Evolutionary conservation across 208 protist species (phyloP), one percentile per base, ranked within the genome.

Genomic region (Trypanosomatidae sp.): DNA sequence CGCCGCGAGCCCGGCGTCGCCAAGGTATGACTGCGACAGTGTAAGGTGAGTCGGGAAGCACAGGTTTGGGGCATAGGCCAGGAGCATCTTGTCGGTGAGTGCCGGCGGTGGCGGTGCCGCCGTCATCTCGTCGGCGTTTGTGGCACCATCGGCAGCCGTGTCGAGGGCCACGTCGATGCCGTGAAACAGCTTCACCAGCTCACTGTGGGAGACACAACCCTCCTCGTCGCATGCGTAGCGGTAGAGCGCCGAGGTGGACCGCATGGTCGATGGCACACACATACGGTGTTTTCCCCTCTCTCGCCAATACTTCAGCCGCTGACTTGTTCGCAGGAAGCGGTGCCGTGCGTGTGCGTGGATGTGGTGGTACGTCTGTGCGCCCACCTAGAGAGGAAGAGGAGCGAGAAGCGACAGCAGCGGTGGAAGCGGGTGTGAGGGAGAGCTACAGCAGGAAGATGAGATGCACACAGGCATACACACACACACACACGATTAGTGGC

Each of bases 1-100:
- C 1, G 88, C 91, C 0, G 91, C 91, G 12, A 84, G 73, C 9
- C 88, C 91, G 5, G 84, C 79, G 60, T 95, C 91, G 44, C 91
- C 88, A 25, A 95, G 82, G 44, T 92, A 89, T 49, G 91, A 93
- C 19, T 67, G 8, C 25, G 77, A 65, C 43, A 95, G 77, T 9
- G 87, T 84, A 9, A 91, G 62, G 62, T 74, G 64, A 12, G 74
- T 79, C 0, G 87, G 84, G 53, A 80, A 87, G n/a, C 76, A 80
- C 22, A 79, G 68, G 44, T 30, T 58, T 8, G 74, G 74, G 47
- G 39, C 9, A 58, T 69, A 73, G 68, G 60, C 30, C 8, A 79
- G 52, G 5, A 79, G 62, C 47, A 71, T 50, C 13, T 33, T n/a
- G 1, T 41, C 39, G 19, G 74, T 47, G 41, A 73, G 19, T 8